Conservation (phyloP, 768 basidiomycete genomes). For the Rhodotorula graminis region DNA sequence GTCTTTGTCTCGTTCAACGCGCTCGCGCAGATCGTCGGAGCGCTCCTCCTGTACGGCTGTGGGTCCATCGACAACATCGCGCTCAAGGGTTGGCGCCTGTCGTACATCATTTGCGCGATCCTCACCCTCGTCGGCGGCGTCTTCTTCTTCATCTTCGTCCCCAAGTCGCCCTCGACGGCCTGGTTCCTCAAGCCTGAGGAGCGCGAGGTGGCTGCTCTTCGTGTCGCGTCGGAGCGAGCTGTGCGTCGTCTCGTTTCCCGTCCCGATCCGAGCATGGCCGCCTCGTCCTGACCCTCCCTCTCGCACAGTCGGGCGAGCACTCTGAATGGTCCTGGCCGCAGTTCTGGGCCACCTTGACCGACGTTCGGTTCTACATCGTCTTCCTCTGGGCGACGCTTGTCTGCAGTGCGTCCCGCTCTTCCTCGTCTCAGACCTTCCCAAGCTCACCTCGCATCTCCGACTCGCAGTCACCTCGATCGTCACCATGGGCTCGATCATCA, state of each 20-base stretch:
- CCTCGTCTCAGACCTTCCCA: too few relatives aligned
- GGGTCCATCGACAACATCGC: slow-evolving; percentile 19
- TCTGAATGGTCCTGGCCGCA: slow-evolving; percentile 34
- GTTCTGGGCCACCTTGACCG: slow-evolving; percentile 34
- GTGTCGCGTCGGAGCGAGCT: slow-evolving; percentile 41
- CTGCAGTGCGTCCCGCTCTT: slow-evolving; percentile 1
- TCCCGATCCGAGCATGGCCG: rapidly evolving
- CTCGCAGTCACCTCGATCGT: slow-evolving; percentile 29
- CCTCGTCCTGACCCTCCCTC: too few relatives aligned
- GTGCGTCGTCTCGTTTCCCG: background rate
- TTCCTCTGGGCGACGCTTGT: slow-evolving; percentile 40
- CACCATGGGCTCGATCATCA: slow-evolving; percentile 38
- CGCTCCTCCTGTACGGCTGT: slow-evolving; percentile 35
- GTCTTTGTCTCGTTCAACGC: slow-evolving; percentile 34
- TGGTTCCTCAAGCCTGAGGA: slow-evolving; percentile 40
- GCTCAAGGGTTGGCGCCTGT: slow-evolving; percentile 37
- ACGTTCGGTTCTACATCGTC: slow-evolving; percentile 27
- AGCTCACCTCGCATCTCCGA: too few relatives aligned
- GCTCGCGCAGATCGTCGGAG: slow-evolving; percentile 37
- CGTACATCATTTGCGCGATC: slow-evolving; percentile 20
- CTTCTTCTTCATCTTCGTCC: slow-evolving; percentile 36
- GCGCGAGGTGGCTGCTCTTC: slow-evolving; percentile 31
- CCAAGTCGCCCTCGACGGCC: slow-evolving; percentile 26
- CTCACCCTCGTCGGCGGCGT: slow-evolving; percentile 34
- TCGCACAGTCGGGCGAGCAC: slow-evolving; percentile 18